A percentile compares a stretch with the other conserved stretches of the same genome.
Conservation (phyloP, 495 filamentous ascomycete genomes). For the Hypoxylon fuscum region DNA sequence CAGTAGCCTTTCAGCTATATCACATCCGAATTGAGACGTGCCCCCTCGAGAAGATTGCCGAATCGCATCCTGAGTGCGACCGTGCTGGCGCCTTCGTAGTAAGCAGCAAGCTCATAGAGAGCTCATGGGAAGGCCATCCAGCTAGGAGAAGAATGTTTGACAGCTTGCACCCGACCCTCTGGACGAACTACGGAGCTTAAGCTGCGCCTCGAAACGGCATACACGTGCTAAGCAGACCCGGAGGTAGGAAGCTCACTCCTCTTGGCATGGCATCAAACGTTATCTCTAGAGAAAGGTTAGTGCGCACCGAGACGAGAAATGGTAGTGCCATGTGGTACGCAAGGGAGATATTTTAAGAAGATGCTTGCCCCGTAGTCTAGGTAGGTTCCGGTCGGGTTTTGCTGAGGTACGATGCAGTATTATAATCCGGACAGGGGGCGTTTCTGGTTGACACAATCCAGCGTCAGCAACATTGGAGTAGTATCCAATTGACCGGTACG, state of each 20-base stretch:
- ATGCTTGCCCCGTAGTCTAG: neutral
- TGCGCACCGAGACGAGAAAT: neutral
- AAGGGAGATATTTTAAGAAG: constrained; percentile 31
- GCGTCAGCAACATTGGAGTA: constrained; percentile 4
- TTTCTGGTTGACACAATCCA: constrained; percentile 12
- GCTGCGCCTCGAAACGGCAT: constrained; percentile 12
- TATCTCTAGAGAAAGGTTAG: constrained; percentile 11
- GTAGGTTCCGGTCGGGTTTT: constrained; percentile 1
- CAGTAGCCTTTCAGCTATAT: constrained; percentile 3
- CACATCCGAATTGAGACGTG: constrained; percentile 10
- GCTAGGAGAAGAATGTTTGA: neutral
- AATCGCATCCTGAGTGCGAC: constrained; percentile 6
- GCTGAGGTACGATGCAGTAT: too few relatives aligned
- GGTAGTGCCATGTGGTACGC: constrained; percentile 26
- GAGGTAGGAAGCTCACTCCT: constrained; percentile 3
- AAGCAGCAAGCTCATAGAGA: constrained; percentile 11
- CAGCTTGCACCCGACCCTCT: neutral
- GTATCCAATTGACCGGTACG: constrained; percentile 2
- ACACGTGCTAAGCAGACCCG: neutral
- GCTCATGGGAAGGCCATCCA: neutral
- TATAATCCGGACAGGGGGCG: neutral
- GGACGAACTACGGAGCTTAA: neutral
- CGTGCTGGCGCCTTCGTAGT: constrained; percentile 17
- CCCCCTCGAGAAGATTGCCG: constrained; percentile 1
- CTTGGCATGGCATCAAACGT: constrained; percentile 3